Percentiles rank a stretch among this genome's conserved stretches.
Conservation (phyloP, 1,284 basidiomycete genomes). For the Microbotryum scabiosae region DNA sequence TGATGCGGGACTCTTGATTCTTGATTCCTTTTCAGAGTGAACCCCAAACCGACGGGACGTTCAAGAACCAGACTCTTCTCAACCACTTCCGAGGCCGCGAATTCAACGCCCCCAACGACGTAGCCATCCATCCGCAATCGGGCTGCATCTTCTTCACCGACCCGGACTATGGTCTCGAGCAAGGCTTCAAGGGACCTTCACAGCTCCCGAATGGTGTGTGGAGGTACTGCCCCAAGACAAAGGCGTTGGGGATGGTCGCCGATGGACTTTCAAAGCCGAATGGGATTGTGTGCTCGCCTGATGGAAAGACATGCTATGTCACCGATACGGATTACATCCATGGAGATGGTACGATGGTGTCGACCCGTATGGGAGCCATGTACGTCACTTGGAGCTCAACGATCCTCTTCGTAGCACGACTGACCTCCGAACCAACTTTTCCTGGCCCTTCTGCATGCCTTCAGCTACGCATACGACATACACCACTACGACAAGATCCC, state of each 20-base stretch:
- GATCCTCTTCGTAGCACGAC: neutral
- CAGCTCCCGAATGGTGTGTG: slow-evolving; percentile 65
- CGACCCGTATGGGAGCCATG: slow-evolving; percentile 4
- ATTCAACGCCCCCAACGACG: slow-evolving; percentile 72
- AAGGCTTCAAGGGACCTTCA: slow-evolving; percentile 56
- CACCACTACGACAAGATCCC: slow-evolving; percentile 49
- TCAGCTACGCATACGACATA: slow-evolving; percentile 64
- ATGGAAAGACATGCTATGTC: slow-evolving; percentile 60
- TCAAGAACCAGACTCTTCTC: slow-evolving; percentile 7
- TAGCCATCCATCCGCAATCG: slow-evolving; percentile 59
- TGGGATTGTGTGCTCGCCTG: slow-evolving; percentile 59
- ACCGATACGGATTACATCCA: slow-evolving; percentile 40
- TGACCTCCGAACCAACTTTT: neutral
- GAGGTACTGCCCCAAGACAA: slow-evolving; percentile 56
- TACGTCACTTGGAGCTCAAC: neutral
- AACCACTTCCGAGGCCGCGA: slow-evolving; percentile 61
- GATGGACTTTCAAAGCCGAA: slow-evolving; percentile 54
- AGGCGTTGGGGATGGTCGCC: slow-evolving; percentile 58
- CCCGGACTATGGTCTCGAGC: slow-evolving; percentile 44
- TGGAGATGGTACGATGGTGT: slow-evolving; percentile 4
- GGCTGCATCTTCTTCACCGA: slow-evolving; percentile 64
- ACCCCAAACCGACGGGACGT: neutral
- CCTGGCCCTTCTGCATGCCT: neutral
- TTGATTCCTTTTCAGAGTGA: no score
- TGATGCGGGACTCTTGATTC: no score